Base-by-base conservation (phyloP, 345 rosid genomes). In the Pistacia integerrima region DNA sequence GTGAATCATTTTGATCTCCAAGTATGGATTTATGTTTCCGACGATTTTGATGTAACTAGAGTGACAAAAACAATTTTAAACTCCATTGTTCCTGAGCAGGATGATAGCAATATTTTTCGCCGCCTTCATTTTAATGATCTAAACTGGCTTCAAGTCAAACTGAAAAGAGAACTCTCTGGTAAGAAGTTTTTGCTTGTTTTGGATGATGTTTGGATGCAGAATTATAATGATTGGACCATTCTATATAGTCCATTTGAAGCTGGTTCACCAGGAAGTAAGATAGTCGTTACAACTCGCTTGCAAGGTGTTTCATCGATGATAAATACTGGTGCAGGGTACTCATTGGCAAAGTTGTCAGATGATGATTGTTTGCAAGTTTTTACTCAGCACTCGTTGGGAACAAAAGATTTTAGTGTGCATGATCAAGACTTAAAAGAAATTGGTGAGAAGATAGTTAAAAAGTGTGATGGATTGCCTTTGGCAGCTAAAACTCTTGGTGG, bases 161-260 rank as follows among this genome's bases (percentile, higher is more conserved):
- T 82, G 77, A 52, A 65, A 49, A 3, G 51, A 25, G 3, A 18
- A 3, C 16, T 78, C 11, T 46, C 5, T 0, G 56, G 61, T 9
- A 78, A 67, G 58, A 78, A 75, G 5, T 70, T 78, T 22, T 75
- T 78, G 1, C 6, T 82, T 60, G 77, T 81, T 48, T 49, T 81
- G 20, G 82, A 82, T 71, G 82, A 82, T 64, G 69, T 78, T 1
- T 82, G 79, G 84, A 67, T 44, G 1, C 33, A 62, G 8, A 18
- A 22, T 18, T 61, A 49, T 20, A 14, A 16, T 1, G 11, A 8
- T 2, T 75, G 77, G 77, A 54, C 22, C 0, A 0, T 0, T 0
- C 18, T 75, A 0, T n/a, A 12, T 3, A 0, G 0, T 13, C 77
- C 71, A 38, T 66, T 75, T 38, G 2, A n/a, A 14, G 36, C 2